phyloP scores from a whole-genome alignment of 306 rosid species.

The Cucurbita ficifolia region DNA sequence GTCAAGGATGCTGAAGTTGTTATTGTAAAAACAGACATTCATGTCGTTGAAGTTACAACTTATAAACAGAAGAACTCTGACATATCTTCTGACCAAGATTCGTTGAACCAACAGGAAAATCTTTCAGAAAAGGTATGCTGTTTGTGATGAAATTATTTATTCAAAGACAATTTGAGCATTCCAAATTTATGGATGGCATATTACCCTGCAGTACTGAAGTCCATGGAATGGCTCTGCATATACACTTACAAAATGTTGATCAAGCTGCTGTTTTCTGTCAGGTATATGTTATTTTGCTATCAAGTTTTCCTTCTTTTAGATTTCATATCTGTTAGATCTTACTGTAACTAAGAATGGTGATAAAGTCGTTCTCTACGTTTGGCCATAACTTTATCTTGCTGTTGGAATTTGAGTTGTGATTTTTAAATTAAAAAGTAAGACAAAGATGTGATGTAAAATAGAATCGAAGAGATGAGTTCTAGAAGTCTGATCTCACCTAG shows the following conservation, averaged over 20 bases:
- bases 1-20: constrained; percentile 33
- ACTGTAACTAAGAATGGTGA: too few species aligned
- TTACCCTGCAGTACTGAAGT: constrained; percentile 19
- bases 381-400: too few species aligned
- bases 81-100: constrained; percentile 11
- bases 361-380: too few species aligned
- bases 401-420: too few species aligned
- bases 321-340: too few species aligned
- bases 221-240: constrained; percentile 16
- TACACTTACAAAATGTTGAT: constrained; percentile 20
- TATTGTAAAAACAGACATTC: constrained; percentile 47
- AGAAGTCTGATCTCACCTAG: too few species aligned
- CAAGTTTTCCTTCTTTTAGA: not conserved
- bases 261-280: constrained; percentile 18
- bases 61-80: constrained; percentile 29
- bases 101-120: constrained; percentile 8
- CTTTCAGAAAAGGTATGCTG: constrained; percentile 12
- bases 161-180: constrained; percentile 18
- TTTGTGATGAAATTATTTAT: constrained; percentile 9
- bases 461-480: too few species aligned
- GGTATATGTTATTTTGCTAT: constrained; percentile 17
- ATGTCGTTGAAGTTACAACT: constrained; percentile 44
- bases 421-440: too few species aligned
- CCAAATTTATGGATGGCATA: constrained; percentile 21
- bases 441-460: too few species aligned